Conservation (phyloP, 192 early-diverging fungal species). For the Linnemannia zychae region DNA sequence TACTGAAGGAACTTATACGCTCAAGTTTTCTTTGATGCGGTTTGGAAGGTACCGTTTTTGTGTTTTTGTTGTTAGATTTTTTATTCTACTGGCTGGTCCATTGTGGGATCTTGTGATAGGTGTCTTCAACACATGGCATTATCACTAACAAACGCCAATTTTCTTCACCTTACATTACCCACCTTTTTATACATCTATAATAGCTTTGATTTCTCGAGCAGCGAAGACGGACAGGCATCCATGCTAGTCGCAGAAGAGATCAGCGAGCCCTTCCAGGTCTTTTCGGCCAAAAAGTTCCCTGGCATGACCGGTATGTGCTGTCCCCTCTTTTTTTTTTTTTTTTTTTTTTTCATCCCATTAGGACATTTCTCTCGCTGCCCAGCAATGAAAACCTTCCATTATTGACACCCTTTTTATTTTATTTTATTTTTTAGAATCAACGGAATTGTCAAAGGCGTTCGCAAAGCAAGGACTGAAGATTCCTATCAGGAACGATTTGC, state of each 20-base stretch:
- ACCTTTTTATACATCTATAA: too few relatives aligned
- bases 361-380: neutral
- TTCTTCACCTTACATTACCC: too few relatives aligned
- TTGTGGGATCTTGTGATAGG: too few relatives aligned
- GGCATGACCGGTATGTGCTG: slow-evolving; percentile 81
- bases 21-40: slow-evolving; percentile 79
- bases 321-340: neutral
- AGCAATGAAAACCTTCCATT: neutral
- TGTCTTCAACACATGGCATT: too few relatives aligned
- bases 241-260: slow-evolving; percentile 66
- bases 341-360: too few relatives aligned
- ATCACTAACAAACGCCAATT: too few relatives aligned
- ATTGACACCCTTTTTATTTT: neutral
- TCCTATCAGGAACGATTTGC: slow-evolving; percentile 79
- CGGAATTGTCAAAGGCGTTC: slow-evolving; percentile 77
- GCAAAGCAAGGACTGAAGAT: slow-evolving; percentile 86
- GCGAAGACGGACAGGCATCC: slow-evolving; percentile 57
- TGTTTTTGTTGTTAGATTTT: neutral
- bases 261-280: slow-evolving; percentile 82
- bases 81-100: too few relatives aligned
- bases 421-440: slow-evolving; percentile 70
- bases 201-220: slow-evolving; percentile 27
- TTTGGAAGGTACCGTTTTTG: slow-evolving; percentile 65
- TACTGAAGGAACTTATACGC: slow-evolving; percentile 76
- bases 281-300: slow-evolving; percentile 85